A percentile compares a stretch with the other conserved stretches of the same genome.
Evolutionary conservation across 73 alveolate genomes (phyloP).

Genomic region (Halteria grandinella): DNA sequence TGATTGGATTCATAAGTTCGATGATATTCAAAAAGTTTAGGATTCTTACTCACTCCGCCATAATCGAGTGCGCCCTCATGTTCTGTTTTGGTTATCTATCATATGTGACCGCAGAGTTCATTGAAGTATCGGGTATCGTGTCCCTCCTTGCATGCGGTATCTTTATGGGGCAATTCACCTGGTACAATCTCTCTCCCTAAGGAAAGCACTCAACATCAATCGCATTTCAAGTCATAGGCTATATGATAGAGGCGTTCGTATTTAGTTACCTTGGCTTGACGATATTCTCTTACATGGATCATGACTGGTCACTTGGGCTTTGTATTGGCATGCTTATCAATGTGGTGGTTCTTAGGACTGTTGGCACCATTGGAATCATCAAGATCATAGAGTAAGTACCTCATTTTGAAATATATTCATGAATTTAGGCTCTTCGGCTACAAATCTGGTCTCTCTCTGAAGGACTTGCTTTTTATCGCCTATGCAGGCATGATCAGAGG

Average conservation of each 20-base stretch:
- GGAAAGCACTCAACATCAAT: slow-evolving; percentile 78
- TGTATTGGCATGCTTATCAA: slow-evolving; percentile 51
- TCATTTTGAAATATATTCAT: neutral
- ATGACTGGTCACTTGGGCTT: slow-evolving; percentile 63
- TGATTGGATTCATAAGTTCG: slow-evolving; percentile 65
- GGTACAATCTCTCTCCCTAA: slow-evolving; percentile 83
- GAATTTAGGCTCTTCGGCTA: slow-evolving; percentile 48
- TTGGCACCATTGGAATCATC: slow-evolving; percentile 68
- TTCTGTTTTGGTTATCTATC: slow-evolving; percentile 83
- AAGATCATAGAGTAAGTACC: slow-evolving; percentile 20
- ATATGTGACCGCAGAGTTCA: slow-evolving; percentile 73
- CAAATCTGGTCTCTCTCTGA: slow-evolving; percentile 42
- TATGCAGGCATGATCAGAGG: slow-evolving; percentile 90
- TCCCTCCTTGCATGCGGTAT: slow-evolving; percentile 82
- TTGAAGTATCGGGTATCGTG: slow-evolving; percentile 76
- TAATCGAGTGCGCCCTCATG: slow-evolving; percentile 76
- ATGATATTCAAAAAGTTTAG: slow-evolving; percentile 66
- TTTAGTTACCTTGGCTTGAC: slow-evolving; percentile 90
- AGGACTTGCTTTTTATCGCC: slow-evolving; percentile 50
- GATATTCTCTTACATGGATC: slow-evolving; percentile 69
- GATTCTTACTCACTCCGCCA: slow-evolving; percentile 63
- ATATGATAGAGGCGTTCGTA: slow-evolving; percentile 88
- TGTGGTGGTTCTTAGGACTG: slow-evolving; percentile 61
- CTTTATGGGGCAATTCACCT: slow-evolving; percentile 82
- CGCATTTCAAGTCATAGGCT: slow-evolving; percentile 77